phyloP scores from a whole-genome alignment of 202 grass and related monocot species.

The Zoysia matrella region DNA sequence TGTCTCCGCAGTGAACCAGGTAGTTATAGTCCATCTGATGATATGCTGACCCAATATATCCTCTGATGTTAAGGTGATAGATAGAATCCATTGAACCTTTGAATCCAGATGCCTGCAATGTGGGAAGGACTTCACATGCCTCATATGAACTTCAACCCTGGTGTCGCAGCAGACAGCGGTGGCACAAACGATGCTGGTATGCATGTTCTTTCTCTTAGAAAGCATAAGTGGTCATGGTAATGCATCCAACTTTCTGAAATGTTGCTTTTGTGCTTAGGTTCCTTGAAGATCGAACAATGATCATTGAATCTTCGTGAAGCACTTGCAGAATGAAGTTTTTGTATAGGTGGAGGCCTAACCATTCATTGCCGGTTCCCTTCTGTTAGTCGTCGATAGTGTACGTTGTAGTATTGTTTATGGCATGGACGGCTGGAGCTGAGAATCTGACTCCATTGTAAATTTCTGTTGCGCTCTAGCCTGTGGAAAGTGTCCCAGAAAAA shows the following conservation, averaged over 20 bases:
- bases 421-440: slow-evolving; percentile 55
- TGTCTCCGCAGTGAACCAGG: slow-evolving; percentile 57
- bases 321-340: slow-evolving; percentile 43
- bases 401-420: slow-evolving; percentile 10
- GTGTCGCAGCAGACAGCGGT: slow-evolving; percentile 37
- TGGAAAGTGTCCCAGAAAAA: slow-evolving; percentile 24
- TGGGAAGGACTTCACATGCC: slow-evolving; percentile 60
- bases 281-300: slow-evolving; percentile 70
- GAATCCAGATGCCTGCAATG: slow-evolving; percentile 60
- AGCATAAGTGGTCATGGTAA: background rate
- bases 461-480: slow-evolving; percentile 29
- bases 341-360: slow-evolving; percentile 65
- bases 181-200: slow-evolving; percentile 54
- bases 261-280: slow-evolving; percentile 35
- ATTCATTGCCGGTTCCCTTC: slow-evolving; percentile 46
- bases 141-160: slow-evolving; percentile 55
- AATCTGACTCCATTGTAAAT: slow-evolving; percentile 45
- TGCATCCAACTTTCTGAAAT: slow-evolving; percentile 26
- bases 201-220: slow-evolving; percentile 1
- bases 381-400: slow-evolving; percentile 42
- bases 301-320: slow-evolving; percentile 40
- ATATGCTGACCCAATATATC: background rate
- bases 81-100: slow-evolving; percentile 29
- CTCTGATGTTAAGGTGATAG: slow-evolving; percentile 23
- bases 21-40: slow-evolving; percentile 42